Percentiles rank a stretch among this genome's conserved stretches.
phyloP scores from a whole-genome alignment of 73 alveolate species.

The Symbiodinium pilosum region DNA sequence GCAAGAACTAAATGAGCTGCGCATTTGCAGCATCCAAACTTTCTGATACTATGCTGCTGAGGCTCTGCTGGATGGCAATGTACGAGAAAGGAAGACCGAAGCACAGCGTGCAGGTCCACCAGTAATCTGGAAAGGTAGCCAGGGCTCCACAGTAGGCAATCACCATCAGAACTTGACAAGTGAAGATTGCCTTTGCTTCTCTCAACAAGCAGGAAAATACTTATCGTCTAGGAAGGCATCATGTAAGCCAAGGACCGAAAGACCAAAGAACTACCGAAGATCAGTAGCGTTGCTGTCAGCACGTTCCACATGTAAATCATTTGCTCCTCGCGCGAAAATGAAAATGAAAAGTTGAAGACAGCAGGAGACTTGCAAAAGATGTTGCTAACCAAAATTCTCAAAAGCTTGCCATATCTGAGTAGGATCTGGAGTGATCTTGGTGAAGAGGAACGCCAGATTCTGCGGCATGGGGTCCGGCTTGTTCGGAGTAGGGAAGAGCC shows the following conservation, averaged over 20 bases:
- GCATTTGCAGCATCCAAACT: too few relatives aligned
- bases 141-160: constrained; percentile 15
- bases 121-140: constrained; percentile 29
- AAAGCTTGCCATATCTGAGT: not conserved
- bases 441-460: constrained; percentile 55
- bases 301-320: not conserved
- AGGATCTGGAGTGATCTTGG: constrained; percentile 71
- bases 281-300: too few relatives aligned
- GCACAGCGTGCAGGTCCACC: constrained; percentile 79
- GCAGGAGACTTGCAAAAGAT: too few relatives aligned
- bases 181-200: not conserved
- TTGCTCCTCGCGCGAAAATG: too few relatives aligned
- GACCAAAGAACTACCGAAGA: too few relatives aligned
- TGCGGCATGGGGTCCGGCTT: constrained; percentile 89
- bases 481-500: constrained; percentile 88
- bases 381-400: too few relatives aligned
- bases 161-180: not conserved
- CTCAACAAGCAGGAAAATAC: not conserved
- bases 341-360: too few relatives aligned
- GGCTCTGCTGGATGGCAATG: constrained; percentile 86
- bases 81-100: constrained; percentile 52
- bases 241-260: too few relatives aligned
- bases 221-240: too few relatives aligned
- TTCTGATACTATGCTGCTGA: too few relatives aligned
- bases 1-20: too few relatives aligned